Evolutionary conservation across 441 rosid species (phyloP).

Genomic region (Corymbia calophylla): DNA sequence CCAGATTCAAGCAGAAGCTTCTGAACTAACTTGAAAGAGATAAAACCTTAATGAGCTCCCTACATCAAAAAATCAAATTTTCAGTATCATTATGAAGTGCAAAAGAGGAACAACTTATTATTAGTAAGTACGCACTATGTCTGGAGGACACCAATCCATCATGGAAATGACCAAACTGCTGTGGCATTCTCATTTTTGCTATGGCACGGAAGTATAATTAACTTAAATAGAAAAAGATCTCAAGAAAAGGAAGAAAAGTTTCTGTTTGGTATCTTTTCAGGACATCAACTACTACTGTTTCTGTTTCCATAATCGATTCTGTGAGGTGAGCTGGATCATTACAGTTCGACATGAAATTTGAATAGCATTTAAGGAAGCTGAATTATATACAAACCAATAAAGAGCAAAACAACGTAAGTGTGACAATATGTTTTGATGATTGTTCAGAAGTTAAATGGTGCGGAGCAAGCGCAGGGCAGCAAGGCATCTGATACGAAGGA

Average conservation of each 20-base stretch:
- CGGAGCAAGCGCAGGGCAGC: neutral
- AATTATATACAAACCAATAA: neutral
- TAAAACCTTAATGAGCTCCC: neutral
- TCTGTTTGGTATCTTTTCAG: neutral
- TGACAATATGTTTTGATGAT: neutral
- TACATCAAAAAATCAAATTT: neutral
- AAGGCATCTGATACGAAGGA: neutral
- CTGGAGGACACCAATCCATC: neutral
- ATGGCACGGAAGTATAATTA: neutral
- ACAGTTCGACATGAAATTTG: neutral
- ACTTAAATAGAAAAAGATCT: neutral
- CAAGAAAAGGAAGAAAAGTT: neutral
- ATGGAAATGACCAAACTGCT: neutral
- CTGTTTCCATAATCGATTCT: neutral
- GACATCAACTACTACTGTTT: neutral
- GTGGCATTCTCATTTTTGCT: neutral
- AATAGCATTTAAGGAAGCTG: neutral
- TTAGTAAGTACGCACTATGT: neutral
- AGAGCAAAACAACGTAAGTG: neutral
- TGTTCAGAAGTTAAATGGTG: neutral
- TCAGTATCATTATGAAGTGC: neutral
- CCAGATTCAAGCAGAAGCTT: neutral
- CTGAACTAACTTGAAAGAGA: neutral
- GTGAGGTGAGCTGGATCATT: neutral
- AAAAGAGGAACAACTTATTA: neutral